Conservation (phyloP, 2,329 filamentous ascomycete genomes). For the Aspergillus puulaauensis region DNA sequence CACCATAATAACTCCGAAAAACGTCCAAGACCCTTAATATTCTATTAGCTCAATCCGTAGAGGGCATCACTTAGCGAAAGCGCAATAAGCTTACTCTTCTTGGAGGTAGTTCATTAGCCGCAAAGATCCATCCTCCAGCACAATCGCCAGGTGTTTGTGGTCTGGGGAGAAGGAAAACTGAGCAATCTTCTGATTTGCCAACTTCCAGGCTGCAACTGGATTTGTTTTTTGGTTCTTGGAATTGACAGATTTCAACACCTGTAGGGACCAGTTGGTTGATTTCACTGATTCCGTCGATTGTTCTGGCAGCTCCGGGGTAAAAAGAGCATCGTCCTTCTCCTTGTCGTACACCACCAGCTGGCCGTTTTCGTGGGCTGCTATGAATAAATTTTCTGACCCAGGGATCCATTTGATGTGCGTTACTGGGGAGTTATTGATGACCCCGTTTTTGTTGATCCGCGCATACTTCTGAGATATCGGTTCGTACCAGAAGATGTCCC, state of each 20-base stretch:
- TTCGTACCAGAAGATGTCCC: slow-evolving; percentile 98
- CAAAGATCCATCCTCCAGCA: slow-evolving; percentile 86
- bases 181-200: slow-evolving; percentile 88
- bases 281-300: slow-evolving; percentile 27
- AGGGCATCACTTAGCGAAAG: background rate
- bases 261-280: slow-evolving; percentile 49
- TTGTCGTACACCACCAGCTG: slow-evolving; percentile 94
- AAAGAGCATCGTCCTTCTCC: slow-evolving; percentile 85
- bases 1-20: slow-evolving; percentile 90
- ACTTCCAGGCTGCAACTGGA: slow-evolving; percentile 87
- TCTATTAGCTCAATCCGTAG: slow-evolving; percentile 5
- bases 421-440: slow-evolving; percentile 82
- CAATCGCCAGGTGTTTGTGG: slow-evolving; percentile 79
- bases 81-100: slow-evolving; percentile 65
- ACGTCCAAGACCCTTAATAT: slow-evolving; percentile 71
- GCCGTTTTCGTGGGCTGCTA: slow-evolving; percentile 90
- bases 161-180: slow-evolving; percentile 92
- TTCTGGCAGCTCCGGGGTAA: slow-evolving; percentile 63
- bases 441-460: slow-evolving; percentile 92
- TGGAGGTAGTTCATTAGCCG: slow-evolving; percentile 88
- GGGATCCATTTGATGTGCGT: slow-evolving; percentile 91
- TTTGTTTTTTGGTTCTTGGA: slow-evolving; percentile 93
- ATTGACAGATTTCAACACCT: slow-evolving; percentile 85
- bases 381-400: slow-evolving; percentile 86
- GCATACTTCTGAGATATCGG: slow-evolving; percentile 95